A percentile compares a stretch with the other conserved stretches of the same genome.
These are phyloP conservation scores for Suhomyces pyralidae DNA, from an alignment of 805 yeast genomes.

Conservation along the genomic window DNA sequence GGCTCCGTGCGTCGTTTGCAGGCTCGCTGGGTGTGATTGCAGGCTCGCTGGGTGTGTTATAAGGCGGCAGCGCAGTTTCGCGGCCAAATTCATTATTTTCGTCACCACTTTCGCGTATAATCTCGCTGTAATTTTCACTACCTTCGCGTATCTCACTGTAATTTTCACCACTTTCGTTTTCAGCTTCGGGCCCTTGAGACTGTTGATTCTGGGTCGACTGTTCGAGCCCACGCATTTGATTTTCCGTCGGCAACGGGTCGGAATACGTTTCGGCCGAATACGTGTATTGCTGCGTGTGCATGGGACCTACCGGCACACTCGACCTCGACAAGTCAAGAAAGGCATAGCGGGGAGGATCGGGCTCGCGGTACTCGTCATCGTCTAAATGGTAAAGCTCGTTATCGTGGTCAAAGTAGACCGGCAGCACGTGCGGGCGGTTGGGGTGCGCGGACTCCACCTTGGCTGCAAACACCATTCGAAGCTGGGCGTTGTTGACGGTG, in stretches of 20 bases:
- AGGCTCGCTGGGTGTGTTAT: too few species aligned
- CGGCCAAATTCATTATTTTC: too few species aligned
- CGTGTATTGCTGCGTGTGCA: neutral
- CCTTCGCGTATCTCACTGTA: too few species aligned
- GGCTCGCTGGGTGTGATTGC: too few species aligned
- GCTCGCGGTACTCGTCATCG: conserved; percentile 1
- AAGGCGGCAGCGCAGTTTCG: neutral
- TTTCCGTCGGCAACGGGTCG: neutral
- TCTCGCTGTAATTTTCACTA: too few species aligned
- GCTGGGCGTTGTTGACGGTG: conserved; percentile 5
- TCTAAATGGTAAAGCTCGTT: conserved; percentile 8
- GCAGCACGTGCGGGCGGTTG: conserved; percentile 11
- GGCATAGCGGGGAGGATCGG: neutral
- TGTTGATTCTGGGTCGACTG: conserved; percentile 1
- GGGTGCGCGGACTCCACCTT: conserved; percentile 7
- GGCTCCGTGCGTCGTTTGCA: neutral
- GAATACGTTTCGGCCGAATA: neutral
- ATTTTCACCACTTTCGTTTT: too few species aligned
- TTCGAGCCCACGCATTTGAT: conserved; percentile 1
- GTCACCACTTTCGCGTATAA: too few species aligned
- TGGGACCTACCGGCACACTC: neutral
- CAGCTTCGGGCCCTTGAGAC: too few species aligned
- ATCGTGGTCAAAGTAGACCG: conserved; percentile 24
- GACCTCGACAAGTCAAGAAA: conserved; percentile 12
- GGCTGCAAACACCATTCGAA: conserved; percentile 16